phyloP scores from a whole-genome alignment of 2,329 filamentous ascomycete species.

The Ceratocystis variospora region DNA sequence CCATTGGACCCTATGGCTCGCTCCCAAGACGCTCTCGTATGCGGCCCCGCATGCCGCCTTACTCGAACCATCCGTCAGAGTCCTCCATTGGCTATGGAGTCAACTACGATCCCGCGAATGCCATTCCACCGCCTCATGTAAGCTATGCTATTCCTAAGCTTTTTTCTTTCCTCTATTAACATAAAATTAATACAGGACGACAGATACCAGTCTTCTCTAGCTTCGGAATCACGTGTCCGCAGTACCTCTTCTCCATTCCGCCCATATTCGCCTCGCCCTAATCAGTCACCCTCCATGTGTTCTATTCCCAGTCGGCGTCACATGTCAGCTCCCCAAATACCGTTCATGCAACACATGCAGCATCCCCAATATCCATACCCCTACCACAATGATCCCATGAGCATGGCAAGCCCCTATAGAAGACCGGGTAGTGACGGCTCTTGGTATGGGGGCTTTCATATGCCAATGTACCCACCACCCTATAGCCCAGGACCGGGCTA shows the following conservation, averaged over 20 bases:
- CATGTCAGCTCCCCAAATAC: conserved; percentile 10
- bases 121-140: conserved; percentile 2
- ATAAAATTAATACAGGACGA: background rate
- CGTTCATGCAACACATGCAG: conserved; percentile 10
- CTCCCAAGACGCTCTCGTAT: conserved; percentile 5
- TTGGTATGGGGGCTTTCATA: conserved; percentile 10
- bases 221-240: background rate
- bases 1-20: background rate
- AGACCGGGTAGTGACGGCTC: background rate
- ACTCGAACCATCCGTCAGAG: background rate
- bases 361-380: conserved; percentile 2
- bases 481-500: background rate
- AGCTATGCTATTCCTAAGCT: background rate
- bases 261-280: background rate
- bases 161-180: background rate
- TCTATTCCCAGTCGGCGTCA: background rate
- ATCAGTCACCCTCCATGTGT: conserved; percentile 5
- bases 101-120: background rate
- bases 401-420: conserved; percentile 1
- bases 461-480: background rate
- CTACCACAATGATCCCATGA: background rate
- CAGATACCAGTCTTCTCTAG: background rate
- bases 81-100: background rate
- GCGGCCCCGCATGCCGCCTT: background rate
- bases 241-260: background rate